Base-by-base conservation (phyloP, 352 stramenopile species). In the Pelagophyceae sp. region DNA sequence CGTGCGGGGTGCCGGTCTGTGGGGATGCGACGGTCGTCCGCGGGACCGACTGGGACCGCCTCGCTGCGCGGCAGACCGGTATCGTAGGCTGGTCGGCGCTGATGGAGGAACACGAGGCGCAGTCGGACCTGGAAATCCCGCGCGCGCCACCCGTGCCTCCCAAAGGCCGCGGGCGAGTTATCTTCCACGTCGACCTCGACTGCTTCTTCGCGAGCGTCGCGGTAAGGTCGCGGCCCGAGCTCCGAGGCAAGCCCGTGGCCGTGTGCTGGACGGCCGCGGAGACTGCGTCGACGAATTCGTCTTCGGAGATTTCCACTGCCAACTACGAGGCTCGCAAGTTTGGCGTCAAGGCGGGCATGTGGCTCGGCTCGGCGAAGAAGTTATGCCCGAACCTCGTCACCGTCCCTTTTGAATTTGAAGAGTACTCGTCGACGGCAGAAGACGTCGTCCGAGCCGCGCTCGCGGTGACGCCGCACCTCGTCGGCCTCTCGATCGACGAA, bases 101-200 rank as follows among this genome's bases (percentile, higher is more conserved):
- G 35, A 23, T 74, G 35, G 67, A 74, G 35, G 25, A 17, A 23
- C 6, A 2, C 38, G 67, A 74, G 3, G 61, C 37, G 5, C 11
- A 54, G 45, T 54, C 23, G 45, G 61, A 25, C 2, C 15, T 11
- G 11, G 33, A 58, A 60, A 20, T 58, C 2, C 61, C 61, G 61
- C 31, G n/a, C 5, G 15, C 3, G 61, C 76, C 76, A 25, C 37
- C 54, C 23, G 1, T 15, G 51, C 32, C 17, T 23, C 23, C 64
- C 67, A 15, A 38, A 35, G 19, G 74, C 51, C 45, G 54, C 31
- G 75, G 88, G n/a, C 88, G 90, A 0, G 87, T 91, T 15, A 89
- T 96, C 75, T 70, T 95, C 38, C 91, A 96, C 67, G 87, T 96
- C 0, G 91, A 96, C 79, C 94, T 96, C 89, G 91, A 96, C 78